These are phyloP conservation scores for Puccinia triticina DNA, from an alignment of 1,284 basidiomycete genomes.

Conservation along the genomic window DNA sequence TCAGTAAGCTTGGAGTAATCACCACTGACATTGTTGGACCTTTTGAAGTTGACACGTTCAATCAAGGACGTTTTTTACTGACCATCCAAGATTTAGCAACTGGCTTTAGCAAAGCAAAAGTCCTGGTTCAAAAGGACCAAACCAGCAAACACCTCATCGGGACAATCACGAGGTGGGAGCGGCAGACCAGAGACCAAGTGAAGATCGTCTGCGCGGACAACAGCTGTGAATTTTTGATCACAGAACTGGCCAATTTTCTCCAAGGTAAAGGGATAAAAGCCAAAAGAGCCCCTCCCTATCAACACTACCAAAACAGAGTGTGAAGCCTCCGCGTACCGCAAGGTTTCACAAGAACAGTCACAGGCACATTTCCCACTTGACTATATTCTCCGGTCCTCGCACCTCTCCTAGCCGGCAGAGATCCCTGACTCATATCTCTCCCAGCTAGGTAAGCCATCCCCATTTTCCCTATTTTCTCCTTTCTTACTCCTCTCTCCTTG, in stretches of 20 bases:
- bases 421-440: too few species aligned
- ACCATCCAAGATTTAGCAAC: not conserved
- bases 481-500: too few species aligned
- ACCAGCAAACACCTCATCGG: not conserved
- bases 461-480: too few species aligned
- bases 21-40: not conserved
- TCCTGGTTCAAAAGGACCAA: not conserved
- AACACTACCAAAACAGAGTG: not conserved
- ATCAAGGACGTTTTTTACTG: not conserved
- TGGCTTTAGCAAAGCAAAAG: not conserved
- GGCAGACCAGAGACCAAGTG: not conserved
- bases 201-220: not conserved
- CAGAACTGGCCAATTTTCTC: not conserved
- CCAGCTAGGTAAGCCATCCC: too few species aligned
- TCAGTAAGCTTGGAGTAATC: not conserved
- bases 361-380: too few species aligned
- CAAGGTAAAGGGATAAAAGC: not conserved
- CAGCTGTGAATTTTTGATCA: not conserved
- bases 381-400: too few species aligned
- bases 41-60: not conserved
- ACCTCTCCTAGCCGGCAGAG: too few species aligned
- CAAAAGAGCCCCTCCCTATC: not conserved
- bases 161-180: not conserved
- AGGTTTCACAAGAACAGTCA: too few species aligned
- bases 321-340: too few species aligned